These are phyloP conservation scores for Epichloe scottii DNA, from an alignment of 2,329 filamentous ascomycete species.

Conservation along the genomic window DNA sequence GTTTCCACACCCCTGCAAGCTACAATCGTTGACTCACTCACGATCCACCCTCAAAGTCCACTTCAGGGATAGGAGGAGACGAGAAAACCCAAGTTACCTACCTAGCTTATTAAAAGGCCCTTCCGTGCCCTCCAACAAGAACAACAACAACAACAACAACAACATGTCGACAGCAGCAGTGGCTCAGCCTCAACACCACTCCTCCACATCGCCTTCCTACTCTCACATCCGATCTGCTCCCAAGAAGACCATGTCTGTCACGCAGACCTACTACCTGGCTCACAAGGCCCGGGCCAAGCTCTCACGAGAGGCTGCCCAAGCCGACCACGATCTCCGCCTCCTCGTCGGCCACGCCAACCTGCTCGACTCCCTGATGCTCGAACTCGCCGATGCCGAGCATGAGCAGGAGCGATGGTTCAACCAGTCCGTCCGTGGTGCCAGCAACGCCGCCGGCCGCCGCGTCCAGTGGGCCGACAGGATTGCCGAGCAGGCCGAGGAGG, in stretches of 20 bases:
- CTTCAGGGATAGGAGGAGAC: conserved; percentile 9
- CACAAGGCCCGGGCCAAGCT: conserved; percentile 96
- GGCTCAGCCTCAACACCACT: conserved; percentile 14
- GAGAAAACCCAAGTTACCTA: conserved; percentile 1
- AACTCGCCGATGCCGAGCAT: conserved; percentile 81
- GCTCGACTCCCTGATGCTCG: conserved; percentile 87
- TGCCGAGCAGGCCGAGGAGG: conserved; percentile 59
- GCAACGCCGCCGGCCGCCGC: conserved; percentile 51
- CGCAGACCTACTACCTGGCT: conserved; percentile 96
- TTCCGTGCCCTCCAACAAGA: conserved; percentile 5
- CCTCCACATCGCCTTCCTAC: conserved; percentile 8
- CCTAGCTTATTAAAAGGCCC: conserved; percentile 1
- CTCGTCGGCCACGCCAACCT: conserved; percentile 98
- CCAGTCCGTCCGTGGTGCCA: conserved; percentile 73
- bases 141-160: neutral
- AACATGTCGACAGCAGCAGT: conserved; percentile 18
- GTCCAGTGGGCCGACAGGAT: conserved; percentile 81
- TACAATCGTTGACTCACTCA: conserved; percentile 16
- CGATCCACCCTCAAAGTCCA: conserved; percentile 1
- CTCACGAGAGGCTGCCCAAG: conserved; percentile 73
- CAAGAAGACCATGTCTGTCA: conserved; percentile 90
- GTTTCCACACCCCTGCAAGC: conserved; percentile 14
- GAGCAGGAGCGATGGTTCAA: conserved; percentile 99
- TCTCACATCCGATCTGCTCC: conserved; percentile 23
- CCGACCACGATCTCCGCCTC: conserved; percentile 88